Percentiles rank a stretch among this genome's conserved stretches.
These are phyloP conservation scores for Russula sp. DNA, from an alignment of 768 basidiomycete genomes.

Conservation along the genomic window DNA sequence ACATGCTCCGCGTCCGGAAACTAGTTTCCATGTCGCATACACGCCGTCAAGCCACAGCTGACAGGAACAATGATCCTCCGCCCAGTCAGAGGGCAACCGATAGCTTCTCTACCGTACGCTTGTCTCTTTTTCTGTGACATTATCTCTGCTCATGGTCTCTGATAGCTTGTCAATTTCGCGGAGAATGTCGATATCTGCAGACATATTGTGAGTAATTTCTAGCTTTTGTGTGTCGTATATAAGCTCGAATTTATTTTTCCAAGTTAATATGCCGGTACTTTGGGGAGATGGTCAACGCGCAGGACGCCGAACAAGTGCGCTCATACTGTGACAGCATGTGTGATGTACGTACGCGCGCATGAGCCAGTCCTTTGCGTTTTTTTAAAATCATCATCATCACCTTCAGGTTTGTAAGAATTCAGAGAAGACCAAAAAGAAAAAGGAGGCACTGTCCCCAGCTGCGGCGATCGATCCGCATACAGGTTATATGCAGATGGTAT, in stretches of 20 bases:
- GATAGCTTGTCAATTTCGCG: conserved; percentile 50
- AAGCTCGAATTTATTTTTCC: background rate
- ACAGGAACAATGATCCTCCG: conserved; percentile 47
- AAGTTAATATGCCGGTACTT: conserved; percentile 80
- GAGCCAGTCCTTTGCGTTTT: background rate
- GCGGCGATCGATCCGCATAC: conserved; percentile 36
- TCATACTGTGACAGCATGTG: conserved; percentile 74
- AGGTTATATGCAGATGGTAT: conserved; percentile 25
- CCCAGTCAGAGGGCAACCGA: conserved; percentile 66
- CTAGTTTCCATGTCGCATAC: conserved; percentile 50
- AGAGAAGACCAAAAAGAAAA: conserved; percentile 54
- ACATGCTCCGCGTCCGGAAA: conserved; percentile 53
- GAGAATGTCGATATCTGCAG: conserved; percentile 61
- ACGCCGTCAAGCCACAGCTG: conserved; percentile 44
- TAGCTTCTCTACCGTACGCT: conserved; percentile 59
- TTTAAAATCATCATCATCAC: background rate
- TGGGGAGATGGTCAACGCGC: conserved; percentile 60
- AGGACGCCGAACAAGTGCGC: conserved; percentile 44
- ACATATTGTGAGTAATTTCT: conserved; percentile 56
- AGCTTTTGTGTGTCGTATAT: background rate
- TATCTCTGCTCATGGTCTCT: conserved; percentile 35
- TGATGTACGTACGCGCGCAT: conserved; percentile 51
- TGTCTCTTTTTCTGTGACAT: conserved; percentile 3
- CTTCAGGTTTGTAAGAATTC: conserved; percentile 75
- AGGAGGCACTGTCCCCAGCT: conserved; percentile 48